Conservation (phyloP, 805 yeast genomes). For the Wickerhamiella allomyrinae region DNA sequence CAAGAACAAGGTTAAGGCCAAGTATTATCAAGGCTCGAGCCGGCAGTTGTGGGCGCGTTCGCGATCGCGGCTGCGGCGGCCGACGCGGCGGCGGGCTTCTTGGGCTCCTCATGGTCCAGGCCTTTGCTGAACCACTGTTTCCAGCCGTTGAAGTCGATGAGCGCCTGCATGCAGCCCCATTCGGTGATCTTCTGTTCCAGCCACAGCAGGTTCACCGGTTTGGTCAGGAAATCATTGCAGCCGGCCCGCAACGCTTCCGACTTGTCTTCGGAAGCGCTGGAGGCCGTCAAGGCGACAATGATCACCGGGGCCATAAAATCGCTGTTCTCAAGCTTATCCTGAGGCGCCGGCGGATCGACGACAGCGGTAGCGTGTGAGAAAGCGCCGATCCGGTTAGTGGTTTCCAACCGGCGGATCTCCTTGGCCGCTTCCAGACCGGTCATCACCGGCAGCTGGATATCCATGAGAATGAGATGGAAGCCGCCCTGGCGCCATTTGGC, state of each 20-base stretch:
- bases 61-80: not conserved
- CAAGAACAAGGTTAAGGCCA: too few species aligned
- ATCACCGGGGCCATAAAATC: constrained; percentile 89
- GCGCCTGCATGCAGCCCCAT: constrained; percentile 99
- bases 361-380: constrained; percentile 28
- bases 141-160: constrained; percentile 93
- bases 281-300: constrained; percentile 92
- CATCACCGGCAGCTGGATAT: constrained; percentile 88
- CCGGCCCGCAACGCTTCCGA: constrained; percentile 92
- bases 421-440: constrained; percentile 92
- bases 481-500: constrained; percentile 93
- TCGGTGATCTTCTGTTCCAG: constrained; percentile 74
- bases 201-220: constrained; percentile 93
- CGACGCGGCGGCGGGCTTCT: not conserved
- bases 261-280: constrained; percentile 70
- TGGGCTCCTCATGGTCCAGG: not conserved
- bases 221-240: constrained; percentile 89
- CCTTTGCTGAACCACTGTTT: constrained; percentile 24
- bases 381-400: constrained; percentile 63
- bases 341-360: constrained; percentile 22
- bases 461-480: constrained; percentile 89
- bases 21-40: too few species aligned
- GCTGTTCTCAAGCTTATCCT: constrained; percentile 43
- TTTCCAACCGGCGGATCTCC: constrained; percentile 76
- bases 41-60: not conserved